Base-by-base conservation (phyloP, 192 early-diverging fungal species). In the Linnemannia zychae region DNA sequence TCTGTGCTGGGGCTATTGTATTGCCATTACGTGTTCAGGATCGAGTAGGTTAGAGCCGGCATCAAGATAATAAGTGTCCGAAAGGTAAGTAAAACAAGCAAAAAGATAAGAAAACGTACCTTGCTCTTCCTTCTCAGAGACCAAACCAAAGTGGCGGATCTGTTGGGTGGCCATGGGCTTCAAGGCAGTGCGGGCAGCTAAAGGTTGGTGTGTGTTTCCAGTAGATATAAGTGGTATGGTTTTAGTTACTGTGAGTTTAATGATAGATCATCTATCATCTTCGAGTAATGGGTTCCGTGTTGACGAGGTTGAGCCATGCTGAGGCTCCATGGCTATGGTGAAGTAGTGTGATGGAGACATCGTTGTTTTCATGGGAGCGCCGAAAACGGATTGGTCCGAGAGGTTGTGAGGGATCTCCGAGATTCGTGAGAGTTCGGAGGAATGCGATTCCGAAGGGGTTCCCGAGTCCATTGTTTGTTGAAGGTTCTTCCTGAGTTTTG, bases 61-160 rank as follows among this genome's bases (percentile, higher is more conserved):
- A 38, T 69, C 7, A 44, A 44, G 40, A 6, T 44, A 47, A 31
- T 5, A 24, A 22, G 28, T 31, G 44, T 0, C 24, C 4, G 11
- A 22, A 22, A n/a, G 47, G 7, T 31, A 15, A 28, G 24, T 3
- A 31, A 60, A 63, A 15, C 28, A 63, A 28, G 24, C 7, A 49
- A 17, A 2, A 49, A 49, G 48, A 12, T 28, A 11, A 12, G 15
- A 28, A 33, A 22, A 70, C 82, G 9, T 9, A 85, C 83, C 83
- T 76, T 85, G 77, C 71, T 85, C 83, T 49, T 85, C 83, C 70
- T 85, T 85, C 65, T 85, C 83, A 12, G 83, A 76, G 33, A 85
- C 65, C 77, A 85, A 79, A 24, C 83, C 74, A 71, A 85, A 76
- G 69, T 85, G 83, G 74, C 83, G 83, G 71, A 85, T 67, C 74